Conservation (phyloP, 75 land plant species). For the Azolla pinnata region DNA sequence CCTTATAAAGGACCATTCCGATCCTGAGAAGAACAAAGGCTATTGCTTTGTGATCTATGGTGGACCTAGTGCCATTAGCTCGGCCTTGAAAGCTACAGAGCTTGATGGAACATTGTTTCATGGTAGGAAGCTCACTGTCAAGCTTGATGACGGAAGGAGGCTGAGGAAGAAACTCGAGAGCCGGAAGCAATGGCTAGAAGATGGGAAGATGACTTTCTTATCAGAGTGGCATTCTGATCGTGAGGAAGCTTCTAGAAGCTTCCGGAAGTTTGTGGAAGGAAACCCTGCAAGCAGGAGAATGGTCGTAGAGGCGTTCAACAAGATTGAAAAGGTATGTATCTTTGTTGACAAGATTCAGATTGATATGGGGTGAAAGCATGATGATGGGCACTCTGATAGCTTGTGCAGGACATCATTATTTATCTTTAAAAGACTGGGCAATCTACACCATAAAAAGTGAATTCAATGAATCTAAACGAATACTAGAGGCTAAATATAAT, state of each 20-base stretch:
- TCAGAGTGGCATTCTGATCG: slow-evolving; percentile 84
- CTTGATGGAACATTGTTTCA: slow-evolving; percentile 87
- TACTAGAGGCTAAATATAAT: no score
- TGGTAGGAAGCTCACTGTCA: slow-evolving; percentile 58
- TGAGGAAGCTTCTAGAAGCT: slow-evolving; percentile 38
- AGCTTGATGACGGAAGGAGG: slow-evolving; percentile 81
- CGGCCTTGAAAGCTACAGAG: slow-evolving; percentile 76
- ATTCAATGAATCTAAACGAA: no score
- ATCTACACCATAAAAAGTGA: no score
- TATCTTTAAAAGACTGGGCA: no score
- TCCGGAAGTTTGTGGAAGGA: slow-evolving; percentile 47
- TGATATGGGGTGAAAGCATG: no score
- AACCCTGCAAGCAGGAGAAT: slow-evolving; percentile 59
- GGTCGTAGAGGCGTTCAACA: slow-evolving; percentile 66
- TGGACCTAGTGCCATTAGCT: slow-evolving; percentile 44
- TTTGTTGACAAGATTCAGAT: neutral
- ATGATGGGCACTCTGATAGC: no score
- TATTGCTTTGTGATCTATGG: slow-evolving; percentile 80
- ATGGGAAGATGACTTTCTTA: slow-evolving; percentile 18
- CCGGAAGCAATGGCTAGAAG: slow-evolving; percentile 51
- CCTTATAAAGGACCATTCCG: slow-evolving; percentile 52
- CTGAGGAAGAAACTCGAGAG: slow-evolving; percentile 36
- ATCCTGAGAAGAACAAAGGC: slow-evolving; percentile 66
- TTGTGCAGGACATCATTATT: no score
- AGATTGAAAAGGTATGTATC: slow-evolving; percentile 75